A percentile compares a stretch with the other conserved stretches of the same genome.
These are phyloP conservation scores for Mariannaea elegans DNA, from an alignment of 2,329 filamentous ascomycete species.

Conservation along the genomic window DNA sequence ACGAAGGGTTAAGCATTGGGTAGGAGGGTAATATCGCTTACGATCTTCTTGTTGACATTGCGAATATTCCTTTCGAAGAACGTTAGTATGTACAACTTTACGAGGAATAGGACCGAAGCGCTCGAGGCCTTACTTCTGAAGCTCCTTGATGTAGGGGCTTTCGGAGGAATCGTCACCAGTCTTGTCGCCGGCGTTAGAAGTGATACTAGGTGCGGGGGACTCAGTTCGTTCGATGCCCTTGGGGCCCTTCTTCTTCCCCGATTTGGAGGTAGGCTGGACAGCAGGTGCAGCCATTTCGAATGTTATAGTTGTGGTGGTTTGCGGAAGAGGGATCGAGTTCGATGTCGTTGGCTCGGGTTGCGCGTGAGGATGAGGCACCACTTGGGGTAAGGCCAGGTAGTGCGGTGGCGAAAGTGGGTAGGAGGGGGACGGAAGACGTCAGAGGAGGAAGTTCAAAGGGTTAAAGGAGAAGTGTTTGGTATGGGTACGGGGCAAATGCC, in stretches of 20 bases:
- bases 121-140: conserved; percentile 77
- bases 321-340: conserved; percentile 24
- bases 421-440: conserved; percentile 23
- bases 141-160: conserved; percentile 83
- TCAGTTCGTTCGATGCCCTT: conserved; percentile 62
- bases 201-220: conserved; percentile 61
- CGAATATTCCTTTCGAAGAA: conserved; percentile 76
- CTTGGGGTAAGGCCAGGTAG: conserved; percentile 24
- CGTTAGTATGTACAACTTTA: conserved; percentile 27
- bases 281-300: conserved; percentile 69
- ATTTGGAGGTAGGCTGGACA: conserved; percentile 69
- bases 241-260: conserved; percentile 72
- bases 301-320: conserved; percentile 15
- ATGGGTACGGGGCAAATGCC: conserved; percentile 13
- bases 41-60: conserved; percentile 93
- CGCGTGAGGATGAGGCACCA: conserved; percentile 32
- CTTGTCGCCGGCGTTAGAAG: conserved; percentile 59
- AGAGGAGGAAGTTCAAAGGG: neutral
- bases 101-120: neutral
- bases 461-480: neutral
- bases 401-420: conserved; percentile 19
- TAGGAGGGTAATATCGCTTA: conserved; percentile 56
- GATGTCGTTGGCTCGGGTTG: conserved; percentile 29
- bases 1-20: conserved; percentile 21
- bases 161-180: conserved; percentile 70